Evolutionary conservation across 2,329 filamentous ascomycete genomes (phyloP).

Genomic region (Madurella fahalii): DNA sequence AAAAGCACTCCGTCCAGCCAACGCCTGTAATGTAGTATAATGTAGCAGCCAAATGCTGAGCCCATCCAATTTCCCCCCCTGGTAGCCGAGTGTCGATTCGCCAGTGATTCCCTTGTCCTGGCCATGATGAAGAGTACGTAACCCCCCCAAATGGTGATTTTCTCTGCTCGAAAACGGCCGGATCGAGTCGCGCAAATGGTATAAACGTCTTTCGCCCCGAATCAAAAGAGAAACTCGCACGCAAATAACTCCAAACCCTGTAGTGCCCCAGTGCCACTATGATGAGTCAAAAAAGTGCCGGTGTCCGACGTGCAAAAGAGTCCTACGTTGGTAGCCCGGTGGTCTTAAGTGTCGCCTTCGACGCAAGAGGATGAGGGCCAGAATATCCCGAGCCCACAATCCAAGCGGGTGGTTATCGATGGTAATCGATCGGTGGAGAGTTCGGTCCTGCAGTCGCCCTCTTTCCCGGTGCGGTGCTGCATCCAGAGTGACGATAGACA

Average conservation of each 20-base stretch:
- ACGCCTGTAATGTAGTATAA: slow-evolving; percentile 9
- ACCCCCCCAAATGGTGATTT: neutral
- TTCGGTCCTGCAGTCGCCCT: too few relatives aligned
- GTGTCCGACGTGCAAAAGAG: neutral
- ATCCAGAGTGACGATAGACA: too few relatives aligned
- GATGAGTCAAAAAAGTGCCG: neutral
- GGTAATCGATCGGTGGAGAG: too few relatives aligned
- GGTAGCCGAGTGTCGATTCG: neutral
- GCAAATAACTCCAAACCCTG: slow-evolving; percentile 9
- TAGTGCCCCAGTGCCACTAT: slow-evolving; percentile 1
- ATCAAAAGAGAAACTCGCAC: slow-evolving; percentile 5
- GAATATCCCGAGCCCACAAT: too few relatives aligned
- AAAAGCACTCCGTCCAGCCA: slow-evolving; percentile 2
- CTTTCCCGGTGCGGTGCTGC: too few relatives aligned
- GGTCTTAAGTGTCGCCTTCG: neutral
- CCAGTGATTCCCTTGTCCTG: slow-evolving; percentile 4
- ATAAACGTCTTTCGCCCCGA: slow-evolving; percentile 12
- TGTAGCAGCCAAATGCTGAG: slow-evolving; percentile 8
- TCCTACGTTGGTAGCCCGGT: neutral
- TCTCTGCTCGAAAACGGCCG: slow-evolving; percentile 3
- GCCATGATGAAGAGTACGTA: neutral
- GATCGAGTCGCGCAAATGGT: slow-evolving; percentile 18
- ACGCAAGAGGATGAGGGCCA: neutral
- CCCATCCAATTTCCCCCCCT: slow-evolving; percentile 3
- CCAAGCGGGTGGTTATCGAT: too few relatives aligned